These are phyloP conservation scores for Pseudognaphalium luteoalbum DNA, from an alignment of 129 eudicot species.

Conservation along the genomic window DNA sequence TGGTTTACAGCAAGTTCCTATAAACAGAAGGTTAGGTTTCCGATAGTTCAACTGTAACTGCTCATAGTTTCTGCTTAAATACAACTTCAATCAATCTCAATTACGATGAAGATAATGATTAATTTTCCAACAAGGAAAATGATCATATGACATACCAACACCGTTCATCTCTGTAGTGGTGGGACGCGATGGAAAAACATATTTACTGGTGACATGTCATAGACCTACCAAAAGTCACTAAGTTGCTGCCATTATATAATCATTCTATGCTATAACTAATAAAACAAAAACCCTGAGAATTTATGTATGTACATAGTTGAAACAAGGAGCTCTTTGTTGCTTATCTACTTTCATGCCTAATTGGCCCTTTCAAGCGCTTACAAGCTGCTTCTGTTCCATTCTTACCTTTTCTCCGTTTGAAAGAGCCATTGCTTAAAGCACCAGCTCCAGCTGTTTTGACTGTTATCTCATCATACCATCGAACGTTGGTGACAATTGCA, in stretches of 20 bases:
- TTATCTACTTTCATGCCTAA: conserved; percentile 33
- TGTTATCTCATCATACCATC: conserved; percentile 44
- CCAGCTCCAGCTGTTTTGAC: conserved; percentile 37
- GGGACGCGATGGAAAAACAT: background rate
- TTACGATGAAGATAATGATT: background rate
- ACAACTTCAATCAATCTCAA: background rate
- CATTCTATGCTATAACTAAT: conserved; percentile 18
- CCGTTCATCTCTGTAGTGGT: background rate
- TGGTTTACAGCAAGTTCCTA: background rate
- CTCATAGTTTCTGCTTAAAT: background rate
- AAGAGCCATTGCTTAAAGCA: conserved; percentile 35
- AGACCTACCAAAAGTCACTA: conserved; percentile 47
- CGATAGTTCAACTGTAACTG: background rate
- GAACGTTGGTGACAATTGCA: conserved; percentile 64
- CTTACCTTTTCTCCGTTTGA: conserved; percentile 42
- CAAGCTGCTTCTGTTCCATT: conserved; percentile 35
- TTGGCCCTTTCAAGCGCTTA: conserved; percentile 46
- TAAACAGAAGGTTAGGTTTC: background rate
- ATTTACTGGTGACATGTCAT: background rate
- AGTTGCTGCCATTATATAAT: conserved; percentile 11
- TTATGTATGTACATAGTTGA: conserved; percentile 35
- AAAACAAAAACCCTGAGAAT: conserved; percentile 1
- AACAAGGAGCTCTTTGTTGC: conserved; percentile 2
- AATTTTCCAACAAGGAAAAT: background rate
- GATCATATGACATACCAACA: background rate